Base-by-base conservation (phyloP, 2,329 filamentous ascomycete genomes). In the Diplodia intermedia region DNA sequence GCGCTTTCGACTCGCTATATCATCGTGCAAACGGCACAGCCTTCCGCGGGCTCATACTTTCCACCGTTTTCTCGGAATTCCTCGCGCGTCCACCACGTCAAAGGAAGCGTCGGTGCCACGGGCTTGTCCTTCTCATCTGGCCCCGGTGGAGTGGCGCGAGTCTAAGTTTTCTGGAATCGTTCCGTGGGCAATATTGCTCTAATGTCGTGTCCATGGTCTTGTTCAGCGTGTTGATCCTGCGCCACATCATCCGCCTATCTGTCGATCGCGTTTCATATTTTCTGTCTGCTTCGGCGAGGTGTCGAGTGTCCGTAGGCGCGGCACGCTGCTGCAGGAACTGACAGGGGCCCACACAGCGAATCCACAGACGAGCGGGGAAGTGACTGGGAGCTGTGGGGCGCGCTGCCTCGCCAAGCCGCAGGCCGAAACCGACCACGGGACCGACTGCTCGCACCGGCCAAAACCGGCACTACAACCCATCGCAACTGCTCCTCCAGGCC, bases 321-420 rank as follows among this genome's bases (percentile, higher is more conserved):
- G 43, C 50, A 11, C 50, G 20, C 12, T 53, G 23, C 50, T 53
- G 50, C 50, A 53, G 50, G 50, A 53, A 53, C 50, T 53, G 50
- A 15, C 50, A 53, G 50, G 50, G 23, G 8, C 20, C 43, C 43
- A n/a, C 40, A 47, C 31, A 40, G 38, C 38, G 38, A 43, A 43
- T 43, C 38, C 38, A 43, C 43, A n/a, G 43, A n/a, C n/a, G 43
- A 11, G 43, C 43, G 43, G 43, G 43, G 43, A n/a, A 47, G 43
- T 7, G n/a, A 47, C 18, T 9, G 18, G 9, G 43, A 47, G 43
- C 43, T 20, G 43, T 47, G 43, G 43, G 43, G 43, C 43, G 7
- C 43, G 18, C 43, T 20, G 43, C 18, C 3, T 47, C n/a, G 43
- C 43, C 43, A 15, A 15, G 18, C 43, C n/a, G 18, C 18, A 47